phyloP scores from a whole-genome alignment of 2,329 filamentous ascomycete species.

The Cladophialophora carrionii region DNA sequence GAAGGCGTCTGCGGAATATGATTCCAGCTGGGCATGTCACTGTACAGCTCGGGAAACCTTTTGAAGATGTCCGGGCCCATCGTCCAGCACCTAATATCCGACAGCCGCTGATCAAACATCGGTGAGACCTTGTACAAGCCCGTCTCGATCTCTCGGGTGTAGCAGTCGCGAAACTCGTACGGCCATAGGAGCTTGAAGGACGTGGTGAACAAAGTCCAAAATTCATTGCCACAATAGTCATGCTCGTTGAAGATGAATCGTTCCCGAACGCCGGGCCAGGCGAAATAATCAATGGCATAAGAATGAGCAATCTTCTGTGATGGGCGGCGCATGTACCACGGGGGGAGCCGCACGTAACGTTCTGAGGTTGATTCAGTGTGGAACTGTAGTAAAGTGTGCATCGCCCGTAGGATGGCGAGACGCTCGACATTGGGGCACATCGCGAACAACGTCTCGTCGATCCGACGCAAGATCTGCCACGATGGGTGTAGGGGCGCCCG shows the following conservation, averaged over 20 bases:
- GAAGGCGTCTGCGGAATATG: constrained; percentile 25
- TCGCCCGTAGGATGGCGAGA: constrained; percentile 34
- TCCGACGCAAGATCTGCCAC: constrained; percentile 35
- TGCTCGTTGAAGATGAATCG: constrained; percentile 37
- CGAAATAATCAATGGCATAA: constrained; percentile 37
- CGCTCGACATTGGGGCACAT: constrained; percentile 32
- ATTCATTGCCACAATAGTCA: constrained; percentile 36
- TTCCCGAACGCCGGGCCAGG: constrained; percentile 38
- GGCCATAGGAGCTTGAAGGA: constrained; percentile 34
- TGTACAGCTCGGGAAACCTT: constrained; percentile 35
- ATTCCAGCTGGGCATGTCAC: constrained; percentile 35
- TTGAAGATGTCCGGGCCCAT: constrained; percentile 36
- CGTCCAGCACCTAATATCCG: constrained; percentile 36
- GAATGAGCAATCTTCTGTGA: constrained; percentile 36
- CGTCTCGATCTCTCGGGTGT: constrained; percentile 33
- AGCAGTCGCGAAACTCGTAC: constrained; percentile 38
- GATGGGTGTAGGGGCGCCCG: constrained; percentile 34
- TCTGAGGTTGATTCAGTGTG: constrained; percentile 32
- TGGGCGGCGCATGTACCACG: constrained; percentile 35
- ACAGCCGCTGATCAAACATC: constrained; percentile 34
- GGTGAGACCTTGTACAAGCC: constrained; percentile 36
- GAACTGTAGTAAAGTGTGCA: constrained; percentile 36
- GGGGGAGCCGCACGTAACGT: constrained; percentile 31
- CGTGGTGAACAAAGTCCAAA: constrained; percentile 33
- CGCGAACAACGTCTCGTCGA: constrained; percentile 34